Conservation (phyloP, 2,329 filamentous ascomycete species). For the Aureobasidium sp. region DNA sequence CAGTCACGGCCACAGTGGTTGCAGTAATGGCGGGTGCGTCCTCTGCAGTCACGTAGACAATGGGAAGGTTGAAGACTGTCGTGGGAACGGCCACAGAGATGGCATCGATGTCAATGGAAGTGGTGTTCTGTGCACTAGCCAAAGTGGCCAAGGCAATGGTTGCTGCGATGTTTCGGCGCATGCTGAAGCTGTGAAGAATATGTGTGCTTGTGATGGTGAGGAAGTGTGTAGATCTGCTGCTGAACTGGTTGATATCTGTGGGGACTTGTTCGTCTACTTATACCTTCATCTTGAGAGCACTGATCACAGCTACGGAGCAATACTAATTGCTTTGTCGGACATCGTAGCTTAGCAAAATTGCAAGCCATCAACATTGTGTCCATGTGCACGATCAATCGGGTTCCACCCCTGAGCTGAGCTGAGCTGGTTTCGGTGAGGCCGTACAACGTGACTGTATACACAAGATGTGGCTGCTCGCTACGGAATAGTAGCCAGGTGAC, state of each 20-base stretch:
- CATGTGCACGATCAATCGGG: not conserved
- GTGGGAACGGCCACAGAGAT: not conserved
- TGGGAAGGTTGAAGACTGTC: not conserved
- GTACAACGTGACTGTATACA: not conserved
- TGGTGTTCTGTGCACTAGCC: not conserved
- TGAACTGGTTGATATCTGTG: too few species aligned
- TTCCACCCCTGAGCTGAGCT: not conserved
- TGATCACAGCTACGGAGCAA: too few species aligned
- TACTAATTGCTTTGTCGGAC: too few species aligned
- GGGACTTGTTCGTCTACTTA: too few species aligned
- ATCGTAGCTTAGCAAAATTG: too few species aligned
- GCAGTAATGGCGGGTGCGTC: not conserved
- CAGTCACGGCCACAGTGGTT: not conserved
- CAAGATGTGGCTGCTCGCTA: not conserved
- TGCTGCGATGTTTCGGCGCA: not conserved
- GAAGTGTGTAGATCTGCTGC: too few species aligned
- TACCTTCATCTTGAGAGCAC: too few species aligned
- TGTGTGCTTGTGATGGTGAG: not conserved
- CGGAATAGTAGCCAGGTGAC: not conserved
- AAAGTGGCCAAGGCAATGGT: not conserved
- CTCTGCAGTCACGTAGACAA: not conserved
- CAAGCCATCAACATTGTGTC: too few species aligned
- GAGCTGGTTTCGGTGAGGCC: not conserved
- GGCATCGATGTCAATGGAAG: not conserved
- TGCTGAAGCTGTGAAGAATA: not conserved